Conservation (phyloP, 2,329 filamentous ascomycete species). For the Nemania sp. region DNA sequence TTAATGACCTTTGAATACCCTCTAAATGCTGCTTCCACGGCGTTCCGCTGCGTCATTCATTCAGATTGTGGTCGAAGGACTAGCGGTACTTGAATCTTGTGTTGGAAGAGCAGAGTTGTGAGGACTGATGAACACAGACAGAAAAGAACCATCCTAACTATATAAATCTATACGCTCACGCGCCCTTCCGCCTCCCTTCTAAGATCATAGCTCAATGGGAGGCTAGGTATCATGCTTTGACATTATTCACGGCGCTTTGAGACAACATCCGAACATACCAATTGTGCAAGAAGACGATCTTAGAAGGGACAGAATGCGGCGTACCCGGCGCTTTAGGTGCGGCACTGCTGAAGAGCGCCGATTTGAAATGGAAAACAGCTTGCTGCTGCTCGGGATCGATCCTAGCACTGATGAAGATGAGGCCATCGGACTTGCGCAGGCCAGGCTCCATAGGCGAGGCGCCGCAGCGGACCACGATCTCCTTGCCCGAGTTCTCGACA, state of each 20-base stretch:
- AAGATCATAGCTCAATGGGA: background rate
- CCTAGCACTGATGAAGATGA: conserved; percentile 37
- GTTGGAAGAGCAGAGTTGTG: background rate
- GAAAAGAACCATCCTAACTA: background rate
- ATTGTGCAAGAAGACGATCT: conserved; percentile 34
- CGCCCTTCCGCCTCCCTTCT: background rate
- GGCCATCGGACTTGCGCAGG: conserved; percentile 37
- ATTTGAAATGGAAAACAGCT: conserved; percentile 39
- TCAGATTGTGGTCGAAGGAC: background rate
- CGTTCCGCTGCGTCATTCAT: background rate
- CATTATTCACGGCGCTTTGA: conserved; percentile 32
- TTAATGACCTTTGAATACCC: background rate
- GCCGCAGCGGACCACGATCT: conserved; percentile 39
- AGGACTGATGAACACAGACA: background rate
- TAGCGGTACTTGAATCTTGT: background rate
- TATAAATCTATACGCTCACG: background rate
- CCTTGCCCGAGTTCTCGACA: conserved; percentile 35
- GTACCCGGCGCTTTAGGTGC: conserved; percentile 28
- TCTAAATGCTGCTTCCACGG: background rate
- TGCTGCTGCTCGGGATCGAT: conserved; percentile 37
- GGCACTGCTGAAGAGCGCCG: conserved; percentile 37
- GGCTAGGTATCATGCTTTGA: conserved; percentile 28
- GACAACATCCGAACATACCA: conserved; percentile 40
- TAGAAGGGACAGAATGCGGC: conserved; percentile 31
- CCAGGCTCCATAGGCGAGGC: conserved; percentile 36